Percentiles rank a stretch among this genome's conserved stretches.
Conservation (phyloP, 2,329 filamentous ascomycete species). For the Paraconiothyrium sp. region DNA sequence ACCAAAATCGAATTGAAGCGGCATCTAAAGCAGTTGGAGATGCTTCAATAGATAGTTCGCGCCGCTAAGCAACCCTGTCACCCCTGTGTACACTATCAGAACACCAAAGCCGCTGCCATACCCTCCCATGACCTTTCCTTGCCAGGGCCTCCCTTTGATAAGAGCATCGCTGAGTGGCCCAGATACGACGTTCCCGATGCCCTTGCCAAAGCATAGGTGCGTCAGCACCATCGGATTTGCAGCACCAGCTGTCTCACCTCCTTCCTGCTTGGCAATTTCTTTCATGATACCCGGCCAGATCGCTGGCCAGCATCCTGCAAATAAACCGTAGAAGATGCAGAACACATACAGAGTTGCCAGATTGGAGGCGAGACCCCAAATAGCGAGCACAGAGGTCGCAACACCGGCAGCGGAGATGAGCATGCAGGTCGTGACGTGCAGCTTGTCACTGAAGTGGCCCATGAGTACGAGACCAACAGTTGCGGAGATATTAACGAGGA, state of each 20-base stretch:
- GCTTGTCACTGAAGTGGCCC: slow-evolving; percentile 41
- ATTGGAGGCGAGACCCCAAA: slow-evolving; percentile 53
- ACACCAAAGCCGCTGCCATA: slow-evolving; percentile 52
- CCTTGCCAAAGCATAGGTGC: slow-evolving; percentile 54
- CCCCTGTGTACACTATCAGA: slow-evolving; percentile 50
- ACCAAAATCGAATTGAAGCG: background rate
- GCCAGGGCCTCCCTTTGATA: slow-evolving; percentile 37
- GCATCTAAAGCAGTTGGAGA: slow-evolving; percentile 1
- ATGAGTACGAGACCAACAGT: slow-evolving; percentile 42
- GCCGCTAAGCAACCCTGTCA: slow-evolving; percentile 36
- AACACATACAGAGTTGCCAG: slow-evolving; percentile 49
- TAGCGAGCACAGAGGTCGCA: background rate
- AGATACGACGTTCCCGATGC: slow-evolving; percentile 57
- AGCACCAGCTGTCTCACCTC: slow-evolving; percentile 37
- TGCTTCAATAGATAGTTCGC: slow-evolving; percentile 14
- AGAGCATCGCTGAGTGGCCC: slow-evolving; percentile 57
- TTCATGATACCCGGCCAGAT: slow-evolving; percentile 53
- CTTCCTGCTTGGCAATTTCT: slow-evolving; percentile 40
- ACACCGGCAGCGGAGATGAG: slow-evolving; percentile 42
- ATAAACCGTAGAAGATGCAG: slow-evolving; percentile 49
- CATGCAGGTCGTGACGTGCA: slow-evolving; percentile 45
- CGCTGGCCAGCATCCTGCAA: slow-evolving; percentile 43
- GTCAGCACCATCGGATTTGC: slow-evolving; percentile 52
- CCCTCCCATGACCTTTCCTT: slow-evolving; percentile 40
- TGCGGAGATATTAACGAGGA: slow-evolving; percentile 41